These are phyloP conservation scores for Blastobotrys attinorum DNA, from an alignment of 805 yeast species.

Conservation along the genomic window DNA sequence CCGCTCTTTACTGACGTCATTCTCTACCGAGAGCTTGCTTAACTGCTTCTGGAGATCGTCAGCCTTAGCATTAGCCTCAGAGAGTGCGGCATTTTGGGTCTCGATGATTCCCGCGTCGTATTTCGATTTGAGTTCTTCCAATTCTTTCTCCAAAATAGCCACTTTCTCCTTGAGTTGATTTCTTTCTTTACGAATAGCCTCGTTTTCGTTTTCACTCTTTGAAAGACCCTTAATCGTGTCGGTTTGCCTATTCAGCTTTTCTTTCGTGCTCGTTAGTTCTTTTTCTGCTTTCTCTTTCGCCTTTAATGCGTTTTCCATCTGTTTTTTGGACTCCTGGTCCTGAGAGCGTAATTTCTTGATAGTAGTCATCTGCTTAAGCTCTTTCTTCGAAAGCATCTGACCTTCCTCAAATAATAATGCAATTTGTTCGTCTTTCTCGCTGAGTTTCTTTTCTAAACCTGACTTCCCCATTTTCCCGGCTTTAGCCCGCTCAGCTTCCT, in stretches of 20 bases:
- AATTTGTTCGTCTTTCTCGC: constrained; percentile 52
- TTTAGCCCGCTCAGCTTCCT: constrained; percentile 19
- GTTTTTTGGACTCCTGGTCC: constrained; percentile 33
- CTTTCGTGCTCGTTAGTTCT: constrained; percentile 37
- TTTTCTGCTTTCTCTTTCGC: constrained; percentile 25
- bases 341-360: constrained; percentile 54
- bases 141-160: constrained; percentile 20
- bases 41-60: constrained; percentile 25
- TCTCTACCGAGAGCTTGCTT: constrained; percentile 25
- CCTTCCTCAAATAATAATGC: constrained; percentile 69
- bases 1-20: constrained; percentile 31
- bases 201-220: constrained; percentile 6
- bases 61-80: constrained; percentile 21
- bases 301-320: constrained; percentile 24
- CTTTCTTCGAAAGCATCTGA: constrained; percentile 59
- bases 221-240: constrained; percentile 13
- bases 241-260: constrained; percentile 16
- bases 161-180: constrained; percentile 11
- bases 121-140: constrained; percentile 21
- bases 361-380: constrained; percentile 56
- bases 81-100: constrained; percentile 24
- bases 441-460: constrained; percentile 27
- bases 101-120: constrained; percentile 23
- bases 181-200: constrained; percentile 8
- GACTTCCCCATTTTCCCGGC: constrained; percentile 7